Base-by-base conservation (phyloP, 2,329 filamentous ascomycete species). In the Lasiodiplodia citricola region DNA sequence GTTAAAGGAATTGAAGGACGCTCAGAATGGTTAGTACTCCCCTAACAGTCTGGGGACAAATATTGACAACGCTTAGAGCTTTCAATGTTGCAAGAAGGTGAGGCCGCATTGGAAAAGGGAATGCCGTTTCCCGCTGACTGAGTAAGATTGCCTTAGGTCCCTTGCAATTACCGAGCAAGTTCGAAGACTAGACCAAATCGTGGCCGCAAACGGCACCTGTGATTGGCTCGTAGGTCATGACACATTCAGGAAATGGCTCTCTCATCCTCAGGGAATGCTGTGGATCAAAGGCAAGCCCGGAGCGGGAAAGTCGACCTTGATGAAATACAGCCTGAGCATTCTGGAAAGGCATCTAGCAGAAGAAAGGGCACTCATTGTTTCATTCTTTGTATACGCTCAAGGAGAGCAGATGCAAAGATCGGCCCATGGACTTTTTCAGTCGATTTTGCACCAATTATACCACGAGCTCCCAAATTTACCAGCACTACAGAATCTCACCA, bases 1-100 rank as follows among this genome's bases (percentile, higher is more conserved):
- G 44, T 23, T 41, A 13, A 41, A 4, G 16, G 11, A 4, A 16
- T 4, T 14, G 16, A 41, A 41, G 37, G 2, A 4, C 4, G 4
- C 14, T 10, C 13, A 1, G 1, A 41, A 41, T 2, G 1, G 38
- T 44, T 18, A 5, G 38, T 44, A 44, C 3, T 44, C 14, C 5
- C 18, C 16, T 2, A 44, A 14, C 5, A 2, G 2, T 6, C 1
- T 6, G 2, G 6, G 2, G 16, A n/a, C 5, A 6, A 18, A 6
- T 14, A 44, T 6, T 44, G 14, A 44, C 14, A 44, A 44, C 2
- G 14, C 2, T 44, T 16, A 41, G 5, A 41, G 2, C 18, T 41
- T 6, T 16, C 38, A 3, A 16, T 3, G 13, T 14, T 18, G 14
- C 3, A 41, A 16, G 38, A 18, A 6, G 38, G 38, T 44, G 5